Conservation (phyloP, 805 yeast genomes). For the Candida odintsovae region DNA sequence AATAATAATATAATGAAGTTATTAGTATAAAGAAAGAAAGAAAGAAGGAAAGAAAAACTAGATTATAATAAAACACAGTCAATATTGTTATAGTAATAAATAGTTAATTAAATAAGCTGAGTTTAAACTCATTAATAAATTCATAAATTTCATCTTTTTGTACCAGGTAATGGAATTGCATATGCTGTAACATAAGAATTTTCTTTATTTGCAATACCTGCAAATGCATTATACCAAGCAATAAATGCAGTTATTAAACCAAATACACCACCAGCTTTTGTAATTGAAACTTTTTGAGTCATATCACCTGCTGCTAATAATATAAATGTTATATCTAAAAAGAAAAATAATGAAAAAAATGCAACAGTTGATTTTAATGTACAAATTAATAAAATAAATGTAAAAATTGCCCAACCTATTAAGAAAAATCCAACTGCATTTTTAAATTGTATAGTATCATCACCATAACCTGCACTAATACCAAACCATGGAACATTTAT, state of each 20-base stretch:
- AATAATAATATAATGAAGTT: too few species aligned
- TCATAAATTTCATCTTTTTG: constrained; percentile 7
- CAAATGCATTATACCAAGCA: constrained; percentile 59
- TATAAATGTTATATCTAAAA: constrained; percentile 48
- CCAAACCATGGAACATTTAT: constrained; percentile 56
- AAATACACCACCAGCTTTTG: constrained; percentile 51
- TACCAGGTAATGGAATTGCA: constrained; percentile 29
- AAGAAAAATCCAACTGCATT: constrained; percentile 56
- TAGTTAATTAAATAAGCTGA: too few species aligned
- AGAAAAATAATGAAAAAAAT: constrained; percentile 50
- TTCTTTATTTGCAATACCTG: constrained; percentile 52
- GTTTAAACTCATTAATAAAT: too few species aligned
- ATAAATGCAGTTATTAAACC: constrained; percentile 48
- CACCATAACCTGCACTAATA: constrained; percentile 45
- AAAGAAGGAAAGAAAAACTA: too few species aligned
- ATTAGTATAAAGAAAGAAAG: too few species aligned
- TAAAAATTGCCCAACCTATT: constrained; percentile 60
- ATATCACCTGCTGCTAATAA: constrained; percentile 49
- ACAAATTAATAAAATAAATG: constrained; percentile 44
- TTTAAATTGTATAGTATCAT: constrained; percentile 29
- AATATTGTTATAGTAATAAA: too few species aligned
- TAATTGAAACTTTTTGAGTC: constrained; percentile 32
- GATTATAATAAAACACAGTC: too few species aligned
- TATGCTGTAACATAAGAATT: constrained; percentile 38
- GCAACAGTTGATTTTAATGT: constrained; percentile 63